Evolutionary conservation across 2,329 filamentous ascomycete genomes (phyloP), one percentile per base, ranked within the genome.

Genomic region (Aulographum hederae): DNA sequence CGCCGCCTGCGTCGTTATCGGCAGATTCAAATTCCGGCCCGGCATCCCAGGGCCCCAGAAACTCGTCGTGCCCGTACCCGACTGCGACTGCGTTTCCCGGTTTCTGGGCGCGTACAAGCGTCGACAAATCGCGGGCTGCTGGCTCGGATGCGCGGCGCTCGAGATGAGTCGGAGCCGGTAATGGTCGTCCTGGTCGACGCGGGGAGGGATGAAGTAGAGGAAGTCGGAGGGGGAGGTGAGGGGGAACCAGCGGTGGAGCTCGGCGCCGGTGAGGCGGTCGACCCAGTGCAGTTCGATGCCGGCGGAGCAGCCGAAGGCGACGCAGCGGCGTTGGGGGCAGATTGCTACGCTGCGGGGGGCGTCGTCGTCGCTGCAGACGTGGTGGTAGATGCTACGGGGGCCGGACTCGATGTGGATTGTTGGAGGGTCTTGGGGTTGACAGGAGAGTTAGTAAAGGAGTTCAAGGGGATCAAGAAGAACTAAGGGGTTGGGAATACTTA

Each of bases 281-380:
- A 65, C 47, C 61, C 68, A 78, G 43, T 74, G 69, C 25, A 77
- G 52, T 43, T 77, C 72, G 32, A 77, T 67, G 1, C 71, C 67
- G 5, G 62, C 57, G 10, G 63, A 61, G 38, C 68, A 74, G 11
- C 73, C 73, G 52, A 76, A 78, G 6, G 70, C 72, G 20, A 75
- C 66, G 40, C 69, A 75, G 31, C 63, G 61, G 28, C 68, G 60
- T 35, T 72, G 66, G n/a, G 72, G 72, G 40, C 67, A 75, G 20
- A 78, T 65, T 1, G 72, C 66, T 6, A 77, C 63, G 25, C 68
- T 73, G n/a, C 67, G 62, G 10, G 73, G 73, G 12, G 67, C 67
- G 38, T 76, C 69, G 32, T 75, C 65, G 23, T 63, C 51, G 2
- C 63, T 68, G 43, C 72, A 74, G 26, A 78, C 43, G 37, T 66